Conservation (phyloP, 169 alveolate species). For the Cryptosporidium meleagridis region DNA sequence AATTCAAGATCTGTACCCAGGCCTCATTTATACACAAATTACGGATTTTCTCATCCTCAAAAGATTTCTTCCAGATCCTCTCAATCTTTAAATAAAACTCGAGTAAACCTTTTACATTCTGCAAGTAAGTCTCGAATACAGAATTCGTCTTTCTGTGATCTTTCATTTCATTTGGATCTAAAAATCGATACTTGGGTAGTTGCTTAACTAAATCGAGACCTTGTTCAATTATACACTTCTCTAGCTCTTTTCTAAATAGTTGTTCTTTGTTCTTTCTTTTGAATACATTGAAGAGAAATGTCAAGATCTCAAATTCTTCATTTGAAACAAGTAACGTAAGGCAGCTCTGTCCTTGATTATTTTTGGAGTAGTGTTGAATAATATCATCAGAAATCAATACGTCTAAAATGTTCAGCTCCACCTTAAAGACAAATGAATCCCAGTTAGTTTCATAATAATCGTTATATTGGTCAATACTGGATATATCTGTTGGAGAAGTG, state of each 20-base stretch:
- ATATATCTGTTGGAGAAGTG: not conserved
- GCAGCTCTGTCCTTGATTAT: not conserved
- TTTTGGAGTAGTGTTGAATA: constrained; percentile 9
- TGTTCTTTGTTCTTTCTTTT: constrained; percentile 6
- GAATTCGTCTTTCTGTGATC: not conserved
- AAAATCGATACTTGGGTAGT: not conserved
- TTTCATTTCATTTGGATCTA: not conserved
- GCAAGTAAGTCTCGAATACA: constrained; percentile 9
- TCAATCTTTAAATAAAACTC: constrained; percentile 44
- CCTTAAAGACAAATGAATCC: constrained; percentile 13
- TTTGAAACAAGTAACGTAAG: not conserved
- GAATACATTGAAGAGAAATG: constrained; percentile 11
- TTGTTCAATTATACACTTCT: constrained; percentile 18
- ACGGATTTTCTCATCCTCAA: constrained; percentile 55
- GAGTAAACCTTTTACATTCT: not conserved
- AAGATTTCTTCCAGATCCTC: constrained; percentile 32
- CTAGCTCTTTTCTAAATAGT: constrained; percentile 16
- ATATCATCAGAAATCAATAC: constrained; percentile 48
- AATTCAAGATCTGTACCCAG: constrained; percentile 51
- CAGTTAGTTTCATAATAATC: not conserved
- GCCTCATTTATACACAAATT: constrained; percentile 63
- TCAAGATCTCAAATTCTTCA: constrained; percentile 28
- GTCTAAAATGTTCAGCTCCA: constrained; percentile 16
- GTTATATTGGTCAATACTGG: not conserved
- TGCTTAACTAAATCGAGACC: not conserved